Base-by-base conservation (phyloP, 1,284 basidiomycete genomes). In the Earliella scabrosa region DNA sequence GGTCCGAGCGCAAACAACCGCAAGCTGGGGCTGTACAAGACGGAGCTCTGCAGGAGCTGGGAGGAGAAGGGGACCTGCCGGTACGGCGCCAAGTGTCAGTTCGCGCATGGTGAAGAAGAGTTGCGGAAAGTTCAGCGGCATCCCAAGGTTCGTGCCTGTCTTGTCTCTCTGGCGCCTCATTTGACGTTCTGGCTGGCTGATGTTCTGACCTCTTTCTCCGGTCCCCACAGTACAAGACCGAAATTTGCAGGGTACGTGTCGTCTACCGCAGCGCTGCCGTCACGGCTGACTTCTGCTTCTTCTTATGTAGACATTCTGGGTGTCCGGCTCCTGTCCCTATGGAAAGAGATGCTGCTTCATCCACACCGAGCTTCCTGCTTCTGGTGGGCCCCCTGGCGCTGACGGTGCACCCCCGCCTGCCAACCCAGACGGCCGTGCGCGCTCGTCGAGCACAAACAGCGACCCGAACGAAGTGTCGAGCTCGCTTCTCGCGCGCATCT, bases 271-370 rank as follows among this genome's bases (percentile, higher is more conserved):
- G 26, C 23, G 21, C 46, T 56, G 44, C 48, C 38, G 46, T 29
- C 21, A 52, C 31, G 45, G 32, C 59, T 63, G 29, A 66, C 54
- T 32, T 65, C 50, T 47, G 10, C 20, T 40, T 40, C 21, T 53
- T 52, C 60, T 24, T 64, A 21, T 24, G 24, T 31, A 92, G 87
- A 92, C 93, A 2, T 95, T 95, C 77, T 93, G 92, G 90, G 89
- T 93, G 20, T 92, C 92, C 48, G 93, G 93, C 23, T 90, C 90
- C 16, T 95, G 93, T 70, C 92, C 92, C 0, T 95, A 95, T 65
- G 93, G 92, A 49, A 92, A 93, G 73, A 79, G 93, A 58, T 93
- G 91, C 71, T 94, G 92, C 76, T 94, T 94, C 79, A 93, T 94
- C 64, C 92, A 94, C 66, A 93, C 91, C 3, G 90, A 93, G 65